Conservation (phyloP, 495 filamentous ascomycete species). For the Chaetomium cochliodes region DNA sequence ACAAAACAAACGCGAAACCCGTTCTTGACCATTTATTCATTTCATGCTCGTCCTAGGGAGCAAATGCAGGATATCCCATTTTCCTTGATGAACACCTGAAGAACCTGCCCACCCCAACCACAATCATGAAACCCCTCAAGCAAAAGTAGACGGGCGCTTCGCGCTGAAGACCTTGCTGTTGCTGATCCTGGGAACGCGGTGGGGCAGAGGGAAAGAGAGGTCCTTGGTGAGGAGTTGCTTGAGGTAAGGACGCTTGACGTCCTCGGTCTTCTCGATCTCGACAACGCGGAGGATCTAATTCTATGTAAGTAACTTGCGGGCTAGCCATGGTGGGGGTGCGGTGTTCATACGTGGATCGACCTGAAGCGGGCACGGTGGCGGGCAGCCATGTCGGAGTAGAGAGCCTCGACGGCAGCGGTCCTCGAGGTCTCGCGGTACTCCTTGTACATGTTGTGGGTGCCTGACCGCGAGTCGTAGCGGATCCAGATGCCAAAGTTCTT, state of each 20-base stretch:
- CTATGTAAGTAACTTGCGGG: constrained; percentile 30
- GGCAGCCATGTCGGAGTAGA: constrained; percentile 99
- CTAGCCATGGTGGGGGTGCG: neutral
- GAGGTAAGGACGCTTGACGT: constrained; percentile 97
- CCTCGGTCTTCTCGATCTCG: constrained; percentile 87
- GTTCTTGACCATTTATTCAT: constrained; percentile 42
- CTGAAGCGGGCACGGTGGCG: constrained; percentile 96
- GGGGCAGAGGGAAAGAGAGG: constrained; percentile 97
- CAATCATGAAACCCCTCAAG: constrained; percentile 46
- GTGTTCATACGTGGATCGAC: constrained; percentile 84
- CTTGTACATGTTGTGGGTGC: constrained; percentile 99
- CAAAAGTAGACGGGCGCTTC: constrained; percentile 88
- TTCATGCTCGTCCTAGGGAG: constrained; percentile 44
- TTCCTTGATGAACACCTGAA: constrained; percentile 55
- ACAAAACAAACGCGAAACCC: constrained; percentile 26
- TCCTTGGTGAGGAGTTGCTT: constrained; percentile 93
- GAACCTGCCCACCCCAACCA: constrained; percentile 50
- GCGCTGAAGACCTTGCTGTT: constrained; percentile 87
- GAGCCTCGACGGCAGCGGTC: constrained; percentile 87
- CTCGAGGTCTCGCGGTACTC: constrained; percentile 98
- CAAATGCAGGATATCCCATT: constrained; percentile 53
- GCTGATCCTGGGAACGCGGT: constrained; percentile 76
- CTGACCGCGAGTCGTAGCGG: constrained; percentile 98
- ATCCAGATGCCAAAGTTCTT: constrained; percentile 99
- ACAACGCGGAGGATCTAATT: constrained; percentile 93